A percentile compares a stretch with the other conserved stretches of the same genome.
phyloP scores from a whole-genome alignment of 495 filamentous ascomycete species.

The Penicillium riverlandense region DNA sequence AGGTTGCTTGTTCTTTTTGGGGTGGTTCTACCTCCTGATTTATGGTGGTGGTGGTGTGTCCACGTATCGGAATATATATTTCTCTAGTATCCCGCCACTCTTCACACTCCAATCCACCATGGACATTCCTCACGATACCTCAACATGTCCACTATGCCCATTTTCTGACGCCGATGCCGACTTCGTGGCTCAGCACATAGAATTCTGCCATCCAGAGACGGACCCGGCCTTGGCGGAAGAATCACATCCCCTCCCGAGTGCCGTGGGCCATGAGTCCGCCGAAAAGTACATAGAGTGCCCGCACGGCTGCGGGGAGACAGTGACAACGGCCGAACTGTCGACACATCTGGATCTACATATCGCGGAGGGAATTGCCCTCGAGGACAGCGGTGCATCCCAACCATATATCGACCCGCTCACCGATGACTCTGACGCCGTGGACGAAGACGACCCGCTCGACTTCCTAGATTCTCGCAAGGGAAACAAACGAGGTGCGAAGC shows the following conservation, averaged over 20 bases:
- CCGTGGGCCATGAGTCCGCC: slow-evolving; percentile 19
- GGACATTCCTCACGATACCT: slow-evolving; percentile 8
- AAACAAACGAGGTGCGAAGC: slow-evolving; percentile 9
- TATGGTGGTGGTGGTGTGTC: no score
- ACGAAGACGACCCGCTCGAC: slow-evolving; percentile 8
- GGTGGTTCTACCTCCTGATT: no score
- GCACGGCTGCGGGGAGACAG: slow-evolving; percentile 63
- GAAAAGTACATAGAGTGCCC: slow-evolving; percentile 58
- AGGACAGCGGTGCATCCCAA: slow-evolving; percentile 21
- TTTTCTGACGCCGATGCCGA: slow-evolving; percentile 43
- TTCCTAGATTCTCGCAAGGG: slow-evolving; percentile 1
- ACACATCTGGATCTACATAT: slow-evolving; percentile 70
- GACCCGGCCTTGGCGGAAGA: slow-evolving; percentile 4
- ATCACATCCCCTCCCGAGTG: not conserved
- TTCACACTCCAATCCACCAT: slow-evolving; percentile 7
- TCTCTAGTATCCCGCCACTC: no score
- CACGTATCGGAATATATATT: no score
- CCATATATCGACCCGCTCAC: not conserved
- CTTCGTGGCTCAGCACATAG: slow-evolving; percentile 49
- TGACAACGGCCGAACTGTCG: slow-evolving; percentile 54
- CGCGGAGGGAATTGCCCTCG: slow-evolving; percentile 48
- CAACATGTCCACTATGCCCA: slow-evolving; percentile 48
- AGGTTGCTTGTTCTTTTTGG: no score
- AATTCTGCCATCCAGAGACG: slow-evolving; percentile 45
- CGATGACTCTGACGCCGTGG: slow-evolving; percentile 5